These are phyloP conservation scores for Saprolegnia parasitica DNA, from an alignment of 352 stramenopile species.

Conservation along the genomic window DNA sequence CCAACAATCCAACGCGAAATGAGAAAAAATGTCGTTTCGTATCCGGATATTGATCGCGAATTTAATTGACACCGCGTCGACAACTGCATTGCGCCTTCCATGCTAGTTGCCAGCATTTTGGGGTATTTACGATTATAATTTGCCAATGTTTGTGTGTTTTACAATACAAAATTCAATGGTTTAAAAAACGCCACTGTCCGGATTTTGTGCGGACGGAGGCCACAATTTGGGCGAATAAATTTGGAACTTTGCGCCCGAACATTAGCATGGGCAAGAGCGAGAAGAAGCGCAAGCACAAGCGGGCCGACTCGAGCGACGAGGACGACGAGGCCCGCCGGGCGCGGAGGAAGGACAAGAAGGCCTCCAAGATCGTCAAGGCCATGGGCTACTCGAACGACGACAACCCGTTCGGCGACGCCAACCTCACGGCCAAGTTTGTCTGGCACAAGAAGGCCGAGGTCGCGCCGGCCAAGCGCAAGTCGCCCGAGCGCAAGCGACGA, in stretches of 20 bases:
- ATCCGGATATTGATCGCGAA: slow-evolving; percentile 3
- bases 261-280: slow-evolving; percentile 25
- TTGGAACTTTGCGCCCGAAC: neutral
- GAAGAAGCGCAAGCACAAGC: slow-evolving; percentile 25
- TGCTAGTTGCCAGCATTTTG: no score
- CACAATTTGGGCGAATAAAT: neutral
- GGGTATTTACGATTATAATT: no score
- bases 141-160: no score
- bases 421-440: slow-evolving; percentile 95
- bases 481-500: slow-evolving; percentile 34
- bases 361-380: slow-evolving; percentile 64
- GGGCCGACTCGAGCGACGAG: slow-evolving; percentile 12
- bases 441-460: slow-evolving; percentile 96
- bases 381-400: slow-evolving; percentile 98
- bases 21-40: slow-evolving; percentile 1
- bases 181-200: no score
- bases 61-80: neutral
- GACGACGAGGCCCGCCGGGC: slow-evolving; percentile 40
- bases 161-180: no score
- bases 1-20: neutral
- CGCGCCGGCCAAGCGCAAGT: slow-evolving; percentile 32
- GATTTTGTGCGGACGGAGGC: neutral
- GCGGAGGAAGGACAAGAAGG: slow-evolving; percentile 62
- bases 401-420: slow-evolving; percentile 98
- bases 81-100: no score